Evolutionary conservation across 495 filamentous ascomycete genomes (phyloP).

Genomic region (Poronia punctata): DNA sequence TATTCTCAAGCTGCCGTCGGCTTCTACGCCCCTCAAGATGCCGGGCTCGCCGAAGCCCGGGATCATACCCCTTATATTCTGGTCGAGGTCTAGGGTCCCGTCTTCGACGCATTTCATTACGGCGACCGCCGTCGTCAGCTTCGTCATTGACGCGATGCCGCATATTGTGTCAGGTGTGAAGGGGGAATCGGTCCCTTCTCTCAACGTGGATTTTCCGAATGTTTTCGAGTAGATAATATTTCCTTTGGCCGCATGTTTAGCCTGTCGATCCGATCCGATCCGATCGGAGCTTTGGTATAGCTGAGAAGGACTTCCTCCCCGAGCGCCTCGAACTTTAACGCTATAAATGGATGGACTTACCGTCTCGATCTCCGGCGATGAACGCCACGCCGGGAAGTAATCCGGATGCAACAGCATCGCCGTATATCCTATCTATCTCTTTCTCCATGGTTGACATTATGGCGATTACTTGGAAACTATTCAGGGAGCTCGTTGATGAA

Average conservation of each 20-base stretch:
- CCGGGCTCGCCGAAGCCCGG: slow-evolving; percentile 35
- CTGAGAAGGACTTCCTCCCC: too few relatives aligned
- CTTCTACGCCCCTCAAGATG: slow-evolving; percentile 34
- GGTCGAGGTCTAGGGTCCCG: slow-evolving; percentile 34
- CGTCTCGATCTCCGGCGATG: slow-evolving; percentile 15
- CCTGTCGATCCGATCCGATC: neutral
- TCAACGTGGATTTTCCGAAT: slow-evolving; percentile 10
- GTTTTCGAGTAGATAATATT: slow-evolving; percentile 15
- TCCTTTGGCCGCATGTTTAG: too few relatives aligned
- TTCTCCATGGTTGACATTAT: too few relatives aligned
- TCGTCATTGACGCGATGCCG: slow-evolving; percentile 47
- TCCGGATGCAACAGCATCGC: slow-evolving; percentile 15
- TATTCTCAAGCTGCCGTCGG: slow-evolving; percentile 21
- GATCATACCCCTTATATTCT: slow-evolving; percentile 29
- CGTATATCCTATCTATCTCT: slow-evolving; percentile 13
- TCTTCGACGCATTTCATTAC: slow-evolving; percentile 45
- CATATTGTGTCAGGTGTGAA: slow-evolving; percentile 47
- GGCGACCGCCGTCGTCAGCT: slow-evolving; percentile 42
- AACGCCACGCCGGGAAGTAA: slow-evolving; percentile 15
- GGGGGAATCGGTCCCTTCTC: slow-evolving; percentile 9
- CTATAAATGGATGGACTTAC: slow-evolving; percentile 1
- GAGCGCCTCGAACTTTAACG: neutral
- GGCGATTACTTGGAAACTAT: too few relatives aligned
- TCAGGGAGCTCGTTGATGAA: too few relatives aligned
- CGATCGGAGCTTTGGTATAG: too few relatives aligned